phyloP scores from a whole-genome alignment of 352 stramenopile species.

The Phytophthora citricola region DNA sequence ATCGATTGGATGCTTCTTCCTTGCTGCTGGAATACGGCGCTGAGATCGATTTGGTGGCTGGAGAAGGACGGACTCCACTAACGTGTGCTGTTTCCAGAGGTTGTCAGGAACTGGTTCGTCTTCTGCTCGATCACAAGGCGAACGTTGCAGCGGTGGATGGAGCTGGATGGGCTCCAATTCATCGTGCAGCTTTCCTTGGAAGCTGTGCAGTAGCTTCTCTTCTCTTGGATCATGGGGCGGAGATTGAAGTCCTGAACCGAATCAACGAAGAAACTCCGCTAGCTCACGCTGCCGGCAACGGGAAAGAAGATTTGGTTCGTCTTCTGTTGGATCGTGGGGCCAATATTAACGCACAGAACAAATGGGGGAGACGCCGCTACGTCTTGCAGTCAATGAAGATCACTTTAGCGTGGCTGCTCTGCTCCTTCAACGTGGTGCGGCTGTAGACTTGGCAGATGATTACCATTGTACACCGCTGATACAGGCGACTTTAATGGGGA shows the following conservation, averaged over 20 bases:
- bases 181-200: background rate
- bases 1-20: background rate
- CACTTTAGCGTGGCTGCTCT: background rate
- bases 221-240: background rate
- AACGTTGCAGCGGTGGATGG: background rate
- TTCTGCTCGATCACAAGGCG: background rate
- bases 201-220: background rate
- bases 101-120: background rate
- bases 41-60: background rate
- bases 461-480: background rate
- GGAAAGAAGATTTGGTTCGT: background rate
- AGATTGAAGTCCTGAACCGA: background rate
- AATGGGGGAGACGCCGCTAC: background rate
- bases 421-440: background rate
- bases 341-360: background rate
- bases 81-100: background rate
- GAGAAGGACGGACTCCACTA: constrained; percentile 1
- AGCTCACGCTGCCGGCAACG: background rate
- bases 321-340: background rate
- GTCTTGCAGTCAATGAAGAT: constrained; percentile 3
- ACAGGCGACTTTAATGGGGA: background rate
- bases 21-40: background rate
- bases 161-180: background rate
- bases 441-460: background rate
- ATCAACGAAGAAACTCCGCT: constrained; percentile 2